Evolutionary conservation across 805 yeast genomes (phyloP).

Genomic region (Tetrapisispora nanseiensis): DNA sequence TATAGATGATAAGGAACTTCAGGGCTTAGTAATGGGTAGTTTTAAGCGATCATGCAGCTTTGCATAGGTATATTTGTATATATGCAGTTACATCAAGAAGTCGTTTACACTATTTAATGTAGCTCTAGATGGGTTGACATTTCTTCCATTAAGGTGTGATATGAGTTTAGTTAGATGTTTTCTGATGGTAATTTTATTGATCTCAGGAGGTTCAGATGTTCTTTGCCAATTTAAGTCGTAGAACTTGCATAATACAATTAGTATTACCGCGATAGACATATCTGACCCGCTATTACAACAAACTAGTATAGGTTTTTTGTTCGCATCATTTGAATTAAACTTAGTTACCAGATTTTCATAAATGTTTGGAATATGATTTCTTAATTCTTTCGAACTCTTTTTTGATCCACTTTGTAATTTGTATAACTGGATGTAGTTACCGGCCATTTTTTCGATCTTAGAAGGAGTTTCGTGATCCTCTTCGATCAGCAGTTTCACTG

Average conservation of each 20-base stretch:
- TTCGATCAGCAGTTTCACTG: background rate
- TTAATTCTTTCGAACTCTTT: constrained; percentile 54
- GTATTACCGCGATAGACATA: constrained; percentile 49
- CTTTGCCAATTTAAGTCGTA: constrained; percentile 36
- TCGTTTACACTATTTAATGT: constrained; percentile 65
- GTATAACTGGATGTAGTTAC: constrained; percentile 3
- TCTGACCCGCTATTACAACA: constrained; percentile 61
- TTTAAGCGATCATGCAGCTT: background rate
- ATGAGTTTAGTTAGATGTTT: constrained; percentile 45
- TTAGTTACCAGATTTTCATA: constrained; percentile 17
- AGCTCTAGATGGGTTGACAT: constrained; percentile 66
- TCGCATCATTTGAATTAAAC: background rate
- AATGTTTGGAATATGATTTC: constrained; percentile 39
- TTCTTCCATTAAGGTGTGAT: constrained; percentile 31
- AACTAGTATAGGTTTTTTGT: constrained; percentile 31
- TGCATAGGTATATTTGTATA: background rate
- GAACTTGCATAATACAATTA: constrained; percentile 41
- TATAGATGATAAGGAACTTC: too few relatives aligned
- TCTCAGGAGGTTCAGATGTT: constrained; percentile 7
- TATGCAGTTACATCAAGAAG: constrained; percentile 36
- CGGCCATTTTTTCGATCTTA: background rate
- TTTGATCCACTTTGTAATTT: constrained; percentile 37
- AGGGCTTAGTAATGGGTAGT: background rate
- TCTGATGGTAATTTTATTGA: constrained; percentile 45
- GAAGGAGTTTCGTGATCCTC: background rate